Percentiles rank a stretch among this genome's conserved stretches.
These are phyloP conservation scores for Nyctanthes arbortristis DNA, from an alignment of 257 asterid genomes.

Conservation along the genomic window DNA sequence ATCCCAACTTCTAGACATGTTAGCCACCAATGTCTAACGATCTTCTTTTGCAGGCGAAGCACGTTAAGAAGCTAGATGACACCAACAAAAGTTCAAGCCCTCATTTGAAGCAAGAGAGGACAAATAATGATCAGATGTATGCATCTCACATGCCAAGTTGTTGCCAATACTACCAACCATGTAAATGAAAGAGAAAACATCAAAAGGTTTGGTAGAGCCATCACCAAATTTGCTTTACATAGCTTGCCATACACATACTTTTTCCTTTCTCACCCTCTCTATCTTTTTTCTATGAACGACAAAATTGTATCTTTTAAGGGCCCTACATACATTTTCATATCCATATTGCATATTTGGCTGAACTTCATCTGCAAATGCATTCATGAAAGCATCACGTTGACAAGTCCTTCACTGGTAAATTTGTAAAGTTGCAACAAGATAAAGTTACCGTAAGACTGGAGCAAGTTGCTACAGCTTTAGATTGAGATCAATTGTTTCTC, in stretches of 20 bases:
- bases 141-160: conserved; percentile 1
- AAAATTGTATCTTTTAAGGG: neutral
- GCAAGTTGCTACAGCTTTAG: conserved; percentile 53
- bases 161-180: conserved; percentile 10
- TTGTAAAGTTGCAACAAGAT: neutral
- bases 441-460: conserved; percentile 3
- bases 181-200: conserved; percentile 10
- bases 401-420: neutral
- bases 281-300: neutral
- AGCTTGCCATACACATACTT: neutral
- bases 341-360: too few relatives aligned
- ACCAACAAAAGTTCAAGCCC: neutral
- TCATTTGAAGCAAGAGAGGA: neutral
- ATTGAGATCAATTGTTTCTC: conserved; percentile 67
- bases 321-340: neutral
- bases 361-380: too few relatives aligned
- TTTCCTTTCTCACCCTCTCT: neutral
- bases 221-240: conserved; percentile 12
- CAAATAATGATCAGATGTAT: neutral
- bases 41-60: too few relatives aligned
- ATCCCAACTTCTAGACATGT: too few relatives aligned
- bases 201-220: conserved; percentile 12
- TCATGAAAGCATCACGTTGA: neutral
- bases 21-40: too few relatives aligned
- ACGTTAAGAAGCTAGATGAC: neutral